Percentiles rank a stretch among this genome's conserved stretches.
Evolutionary conservation across 2,329 filamentous ascomycete species (phyloP).

Genomic region (Cytospora piceae): DNA sequence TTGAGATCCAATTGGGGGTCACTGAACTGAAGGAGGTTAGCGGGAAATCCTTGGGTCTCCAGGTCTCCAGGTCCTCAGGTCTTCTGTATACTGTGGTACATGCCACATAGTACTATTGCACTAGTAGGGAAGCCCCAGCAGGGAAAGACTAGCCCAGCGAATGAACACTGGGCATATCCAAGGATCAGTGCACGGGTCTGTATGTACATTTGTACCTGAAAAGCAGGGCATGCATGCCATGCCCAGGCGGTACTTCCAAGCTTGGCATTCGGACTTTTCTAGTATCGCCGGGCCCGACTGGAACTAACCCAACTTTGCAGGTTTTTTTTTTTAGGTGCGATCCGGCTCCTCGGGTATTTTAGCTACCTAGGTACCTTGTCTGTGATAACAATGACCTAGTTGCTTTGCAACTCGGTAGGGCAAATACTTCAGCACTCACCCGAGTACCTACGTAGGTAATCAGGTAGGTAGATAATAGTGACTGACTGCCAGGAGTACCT

Average conservation of each 20-base stretch:
- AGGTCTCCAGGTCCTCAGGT: background rate
- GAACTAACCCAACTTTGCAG: background rate
- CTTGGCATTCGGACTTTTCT: background rate
- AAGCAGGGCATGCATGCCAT: background rate
- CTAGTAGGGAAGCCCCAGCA: background rate
- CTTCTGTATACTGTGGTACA: conserved; percentile 4
- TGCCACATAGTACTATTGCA: background rate
- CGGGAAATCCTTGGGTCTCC: conserved; percentile 4
- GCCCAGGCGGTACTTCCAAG: background rate
- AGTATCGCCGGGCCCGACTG: background rate
- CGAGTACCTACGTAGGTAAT: too few relatives aligned
- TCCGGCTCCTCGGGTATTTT: background rate
- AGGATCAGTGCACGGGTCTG: background rate
- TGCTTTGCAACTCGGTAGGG: background rate
- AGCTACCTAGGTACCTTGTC: background rate
- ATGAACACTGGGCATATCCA: background rate
- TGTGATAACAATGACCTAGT: background rate
- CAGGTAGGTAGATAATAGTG: too few relatives aligned
- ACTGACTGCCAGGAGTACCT: too few relatives aligned
- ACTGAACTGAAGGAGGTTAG: background rate
- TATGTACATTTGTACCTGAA: background rate
- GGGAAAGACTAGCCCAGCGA: background rate
- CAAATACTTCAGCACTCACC: background rate
- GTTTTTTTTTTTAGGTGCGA: background rate
- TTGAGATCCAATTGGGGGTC: background rate